Evolutionary conservation across 306 rosid species (phyloP).

Genomic region (Vigna unguiculata): DNA sequence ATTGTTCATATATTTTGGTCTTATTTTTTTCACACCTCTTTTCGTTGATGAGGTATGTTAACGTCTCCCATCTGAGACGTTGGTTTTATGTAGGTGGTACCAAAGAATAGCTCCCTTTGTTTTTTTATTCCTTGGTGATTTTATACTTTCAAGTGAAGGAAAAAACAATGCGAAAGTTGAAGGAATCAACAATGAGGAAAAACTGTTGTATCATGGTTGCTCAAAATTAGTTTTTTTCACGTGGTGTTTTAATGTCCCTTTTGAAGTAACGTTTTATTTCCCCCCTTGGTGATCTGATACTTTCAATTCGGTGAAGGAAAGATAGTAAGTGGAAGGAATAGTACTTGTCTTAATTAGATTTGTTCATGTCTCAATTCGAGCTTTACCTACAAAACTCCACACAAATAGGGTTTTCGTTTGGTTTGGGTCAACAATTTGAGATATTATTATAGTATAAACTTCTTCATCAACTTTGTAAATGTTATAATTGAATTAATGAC

Average conservation of each 20-base stretch:
- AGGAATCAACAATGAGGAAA: too few relatives aligned
- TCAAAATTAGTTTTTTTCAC: background rate
- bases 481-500: too few relatives aligned
- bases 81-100: background rate
- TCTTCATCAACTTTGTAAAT: too few relatives aligned
- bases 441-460: too few relatives aligned
- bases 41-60: background rate
- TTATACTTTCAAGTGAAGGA: background rate
- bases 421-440: too few relatives aligned
- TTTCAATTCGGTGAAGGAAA: background rate
- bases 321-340: background rate
- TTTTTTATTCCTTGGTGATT: background rate
- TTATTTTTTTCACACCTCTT: background rate
- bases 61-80: background rate
- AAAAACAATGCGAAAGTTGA: background rate
- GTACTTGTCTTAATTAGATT: background rate
- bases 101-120: background rate
- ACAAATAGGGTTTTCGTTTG: too few relatives aligned
- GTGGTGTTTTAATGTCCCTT: too few relatives aligned
- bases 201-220: background rate
- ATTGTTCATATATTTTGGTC: background rate
- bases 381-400: too few relatives aligned
- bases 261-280: background rate
- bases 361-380: too few relatives aligned
- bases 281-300: background rate